Evolutionary conservation across 1,284 basidiomycete genomes (phyloP), one percentile per base, ranked within the genome.

Genomic region (Polyporus tsugae): DNA sequence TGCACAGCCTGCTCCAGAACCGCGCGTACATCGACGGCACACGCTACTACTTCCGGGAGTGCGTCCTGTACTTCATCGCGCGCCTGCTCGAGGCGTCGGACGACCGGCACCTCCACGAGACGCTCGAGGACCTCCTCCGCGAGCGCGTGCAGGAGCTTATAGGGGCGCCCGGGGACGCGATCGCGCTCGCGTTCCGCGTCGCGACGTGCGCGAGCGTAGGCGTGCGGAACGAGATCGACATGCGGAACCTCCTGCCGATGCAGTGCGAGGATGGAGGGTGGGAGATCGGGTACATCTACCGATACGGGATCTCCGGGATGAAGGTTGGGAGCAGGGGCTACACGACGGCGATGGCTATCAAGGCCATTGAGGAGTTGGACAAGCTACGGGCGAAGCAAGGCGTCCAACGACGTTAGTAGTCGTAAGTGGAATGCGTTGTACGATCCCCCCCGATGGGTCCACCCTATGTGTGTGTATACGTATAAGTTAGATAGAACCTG

Each of bases 11-110:
- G 33, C 79, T 88, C 33, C 67, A 77, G 19, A 82, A 86, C 73
- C 80, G 83, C 29, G 85, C 84, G 2, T 87, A 86, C 72, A 72
- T 83, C 38, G 80, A 84, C 25, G 86, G 86, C 4, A 86, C 86
- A 17, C 79, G 83, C 35, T 87, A 88, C 75, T 87, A 88, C 70
- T 79, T 80, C 25, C 81, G 80, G 1, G 86, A 86, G 71, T 80
- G 79, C 67, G 86, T 86, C 73, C 79, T 87, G 13, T 87, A 78
- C 72, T 86, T 86, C 77, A 74, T 85, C 61, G 75, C 78, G 61
- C 83, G 86, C 15, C 80, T 87, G 6, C 78, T 87, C 17, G 66
- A 77, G 19, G 75, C 67, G 6, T 79, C 80, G 4, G 72, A 72
- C 35, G 80, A 82, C 71, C 67, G 73, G 7, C 77, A 79, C 1